Conservation (phyloP, 2,329 filamentous ascomycete genomes). For the Fusarium tricinctum region DNA sequence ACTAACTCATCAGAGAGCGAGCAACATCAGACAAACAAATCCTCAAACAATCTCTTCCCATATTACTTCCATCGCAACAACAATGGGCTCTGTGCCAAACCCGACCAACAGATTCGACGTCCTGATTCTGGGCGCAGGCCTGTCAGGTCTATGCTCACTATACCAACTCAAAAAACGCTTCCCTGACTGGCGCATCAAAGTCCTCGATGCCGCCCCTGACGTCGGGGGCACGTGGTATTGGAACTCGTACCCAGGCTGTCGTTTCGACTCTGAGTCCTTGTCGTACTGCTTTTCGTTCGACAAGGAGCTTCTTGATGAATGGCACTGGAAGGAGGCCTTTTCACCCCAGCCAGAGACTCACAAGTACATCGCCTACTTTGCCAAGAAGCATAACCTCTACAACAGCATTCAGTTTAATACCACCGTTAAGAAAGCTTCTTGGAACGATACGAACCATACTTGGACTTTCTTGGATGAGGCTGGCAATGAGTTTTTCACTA, state of each 20-base stretch:
- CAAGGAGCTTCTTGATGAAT: constrained; percentile 37
- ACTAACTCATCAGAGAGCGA: not conserved
- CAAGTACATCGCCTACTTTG: constrained; percentile 60
- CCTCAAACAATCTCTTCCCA: rapidly evolving
- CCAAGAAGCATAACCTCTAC: constrained; percentile 57
- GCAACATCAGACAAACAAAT: not conserved
- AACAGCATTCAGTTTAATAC: constrained; percentile 52
- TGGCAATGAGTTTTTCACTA: constrained; percentile 3
- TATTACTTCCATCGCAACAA: not conserved
- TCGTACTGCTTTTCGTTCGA: constrained; percentile 54
- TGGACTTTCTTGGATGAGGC: constrained; percentile 27
- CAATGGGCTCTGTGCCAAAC: constrained; percentile 39
- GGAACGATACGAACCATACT: not conserved
- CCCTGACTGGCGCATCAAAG: constrained; percentile 39
- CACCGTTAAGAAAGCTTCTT: constrained; percentile 6
- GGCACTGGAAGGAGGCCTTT: constrained; percentile 56
- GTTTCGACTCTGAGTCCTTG: constrained; percentile 57
- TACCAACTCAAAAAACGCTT: constrained; percentile 56
- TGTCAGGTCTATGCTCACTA: constrained; percentile 58
- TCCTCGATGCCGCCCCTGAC: constrained; percentile 37
- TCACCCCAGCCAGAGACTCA: constrained; percentile 55
- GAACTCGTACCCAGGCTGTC: constrained; percentile 50
- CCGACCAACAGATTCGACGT: constrained; percentile 30
- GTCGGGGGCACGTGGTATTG: constrained; percentile 49
- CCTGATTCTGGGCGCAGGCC: constrained; percentile 43